Evolutionary conservation across 345 rosid genomes (phyloP).

Genomic region (Arabidopsis arenosa): DNA sequence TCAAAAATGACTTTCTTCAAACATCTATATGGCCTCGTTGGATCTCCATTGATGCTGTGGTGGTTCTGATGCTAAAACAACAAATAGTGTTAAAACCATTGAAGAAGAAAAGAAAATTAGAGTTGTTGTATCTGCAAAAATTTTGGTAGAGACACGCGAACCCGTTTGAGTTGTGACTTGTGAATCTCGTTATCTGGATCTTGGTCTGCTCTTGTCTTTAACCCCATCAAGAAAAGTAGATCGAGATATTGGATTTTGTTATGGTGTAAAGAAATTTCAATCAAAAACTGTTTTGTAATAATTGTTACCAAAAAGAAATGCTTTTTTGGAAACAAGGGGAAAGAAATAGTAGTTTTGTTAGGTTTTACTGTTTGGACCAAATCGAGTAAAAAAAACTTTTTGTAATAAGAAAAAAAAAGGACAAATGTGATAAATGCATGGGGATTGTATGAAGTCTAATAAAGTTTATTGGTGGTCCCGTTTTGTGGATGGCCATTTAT

Average conservation of each 20-base stretch:
- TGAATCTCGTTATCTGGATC: constrained; percentile 24
- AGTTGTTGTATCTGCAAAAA: constrained; percentile 37
- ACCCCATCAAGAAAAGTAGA: constrained; percentile 28
- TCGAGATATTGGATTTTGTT: constrained; percentile 18
- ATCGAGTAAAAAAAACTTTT: constrained; percentile 13
- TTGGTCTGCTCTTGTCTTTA: constrained; percentile 22
- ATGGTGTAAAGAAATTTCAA: constrained; percentile 15
- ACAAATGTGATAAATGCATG: constrained; percentile 22
- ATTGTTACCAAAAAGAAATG: not conserved
- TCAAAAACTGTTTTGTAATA: constrained; percentile 15
- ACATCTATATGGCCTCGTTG: not conserved
- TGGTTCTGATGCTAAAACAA: constrained; percentile 15
- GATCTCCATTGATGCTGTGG: not conserved
- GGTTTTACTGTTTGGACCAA: constrained; percentile 24
- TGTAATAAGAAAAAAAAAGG: not conserved
- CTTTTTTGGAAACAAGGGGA: not conserved
- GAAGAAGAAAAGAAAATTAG: constrained; percentile 24
- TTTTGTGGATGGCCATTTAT: not conserved
- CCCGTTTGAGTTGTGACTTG: constrained; percentile 26
- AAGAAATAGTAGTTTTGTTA: not conserved
- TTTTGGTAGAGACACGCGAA: constrained; percentile 34
- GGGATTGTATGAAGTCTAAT: constrained; percentile 28
- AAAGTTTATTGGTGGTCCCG: constrained; percentile 29
- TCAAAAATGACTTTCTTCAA: not conserved
- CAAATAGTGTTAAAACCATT: not conserved